These are phyloP conservation scores for Hymenoscyphus infarciens DNA, from an alignment of 2,329 filamentous ascomycete species.

Conservation along the genomic window DNA sequence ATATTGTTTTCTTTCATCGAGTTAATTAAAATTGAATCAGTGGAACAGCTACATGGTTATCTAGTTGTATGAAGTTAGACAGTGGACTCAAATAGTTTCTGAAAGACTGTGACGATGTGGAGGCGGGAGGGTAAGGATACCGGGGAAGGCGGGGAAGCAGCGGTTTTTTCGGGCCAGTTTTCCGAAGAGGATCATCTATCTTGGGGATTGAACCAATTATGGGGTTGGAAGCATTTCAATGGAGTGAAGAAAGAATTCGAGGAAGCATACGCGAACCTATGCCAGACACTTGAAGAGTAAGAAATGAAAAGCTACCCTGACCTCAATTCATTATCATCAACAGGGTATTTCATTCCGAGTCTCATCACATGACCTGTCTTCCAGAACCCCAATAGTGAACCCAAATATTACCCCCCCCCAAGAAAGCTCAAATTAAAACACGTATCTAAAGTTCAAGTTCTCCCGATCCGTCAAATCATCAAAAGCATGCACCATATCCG, in stretches of 20 bases:
- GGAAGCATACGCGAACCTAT: no score
- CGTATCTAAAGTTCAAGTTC: slow-evolving; percentile 31
- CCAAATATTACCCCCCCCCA: no score
- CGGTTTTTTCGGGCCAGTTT: neutral
- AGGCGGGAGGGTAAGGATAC: neutral
- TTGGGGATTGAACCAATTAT: no score
- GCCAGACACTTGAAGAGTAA: no score
- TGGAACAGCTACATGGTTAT: neutral
- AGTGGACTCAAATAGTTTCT: neutral
- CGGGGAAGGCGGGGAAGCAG: neutral
- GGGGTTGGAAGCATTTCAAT: no score
- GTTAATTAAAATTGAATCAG: neutral
- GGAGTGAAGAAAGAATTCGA: no score
- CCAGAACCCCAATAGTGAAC: no score
- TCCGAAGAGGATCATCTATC: neutral
- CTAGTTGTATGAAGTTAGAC: neutral
- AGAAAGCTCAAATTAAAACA: slow-evolving; percentile 18
- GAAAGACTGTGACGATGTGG: neutral
- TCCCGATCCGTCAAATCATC: slow-evolving; percentile 33
- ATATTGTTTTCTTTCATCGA: neutral
- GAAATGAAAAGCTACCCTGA: no score
- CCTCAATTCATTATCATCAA: no score
- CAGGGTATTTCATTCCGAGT: no score
- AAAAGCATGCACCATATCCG: slow-evolving; percentile 30
- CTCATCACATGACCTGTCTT: no score